Percentiles rank a stretch among this genome's conserved stretches.
Conservation (phyloP, 176 grass and related monocot genomes). For the Triticum turgidum region DNA sequence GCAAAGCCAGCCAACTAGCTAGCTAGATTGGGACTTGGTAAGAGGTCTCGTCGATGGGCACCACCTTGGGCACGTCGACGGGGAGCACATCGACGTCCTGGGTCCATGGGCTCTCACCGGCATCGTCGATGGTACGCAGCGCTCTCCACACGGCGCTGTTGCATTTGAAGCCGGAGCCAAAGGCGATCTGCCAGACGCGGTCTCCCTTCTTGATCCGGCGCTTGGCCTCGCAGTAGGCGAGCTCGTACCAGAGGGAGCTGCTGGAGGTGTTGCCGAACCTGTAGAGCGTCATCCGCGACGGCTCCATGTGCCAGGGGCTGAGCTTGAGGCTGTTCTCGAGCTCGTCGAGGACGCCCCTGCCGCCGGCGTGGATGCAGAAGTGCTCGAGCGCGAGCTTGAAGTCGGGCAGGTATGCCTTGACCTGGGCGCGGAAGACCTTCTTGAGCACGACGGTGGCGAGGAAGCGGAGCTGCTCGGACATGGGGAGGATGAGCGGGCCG, state of each 20-base stretch:
- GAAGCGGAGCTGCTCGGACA: slow-evolving; percentile 85
- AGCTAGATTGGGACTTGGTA: slow-evolving; percentile 24
- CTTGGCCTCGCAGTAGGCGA: slow-evolving; percentile 87
- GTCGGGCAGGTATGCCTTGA: slow-evolving; percentile 67
- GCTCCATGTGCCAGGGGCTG: slow-evolving; percentile 82
- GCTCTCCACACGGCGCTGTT: slow-evolving; percentile 83
- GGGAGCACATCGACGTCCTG: slow-evolving; percentile 57
- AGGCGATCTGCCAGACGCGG: slow-evolving; percentile 77
- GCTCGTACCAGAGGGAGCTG: slow-evolving; percentile 96
- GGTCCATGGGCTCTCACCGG: slow-evolving; percentile 56
- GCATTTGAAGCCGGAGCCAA: slow-evolving; percentile 88
- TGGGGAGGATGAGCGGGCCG: slow-evolving; percentile 71
- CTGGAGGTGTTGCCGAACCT: slow-evolving; percentile 93
- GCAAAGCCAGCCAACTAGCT: too few species aligned
- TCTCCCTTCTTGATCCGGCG: slow-evolving; percentile 53
- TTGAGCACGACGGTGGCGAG: slow-evolving; percentile 66
- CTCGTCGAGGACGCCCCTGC: slow-evolving; percentile 80
- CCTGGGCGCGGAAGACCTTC: slow-evolving; percentile 56
- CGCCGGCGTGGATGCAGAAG: slow-evolving; percentile 97
- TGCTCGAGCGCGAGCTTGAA: slow-evolving; percentile 96
- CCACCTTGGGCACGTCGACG: slow-evolving; percentile 59
- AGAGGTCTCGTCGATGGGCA: slow-evolving; percentile 46
- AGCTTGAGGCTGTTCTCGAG: slow-evolving; percentile 82
- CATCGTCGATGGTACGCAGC: slow-evolving; percentile 41
- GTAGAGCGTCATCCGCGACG: slow-evolving; percentile 85